These are phyloP conservation scores for Paramecium bursaria DNA, from an alignment of 73 alveolate species.

Conservation along the genomic window DNA sequence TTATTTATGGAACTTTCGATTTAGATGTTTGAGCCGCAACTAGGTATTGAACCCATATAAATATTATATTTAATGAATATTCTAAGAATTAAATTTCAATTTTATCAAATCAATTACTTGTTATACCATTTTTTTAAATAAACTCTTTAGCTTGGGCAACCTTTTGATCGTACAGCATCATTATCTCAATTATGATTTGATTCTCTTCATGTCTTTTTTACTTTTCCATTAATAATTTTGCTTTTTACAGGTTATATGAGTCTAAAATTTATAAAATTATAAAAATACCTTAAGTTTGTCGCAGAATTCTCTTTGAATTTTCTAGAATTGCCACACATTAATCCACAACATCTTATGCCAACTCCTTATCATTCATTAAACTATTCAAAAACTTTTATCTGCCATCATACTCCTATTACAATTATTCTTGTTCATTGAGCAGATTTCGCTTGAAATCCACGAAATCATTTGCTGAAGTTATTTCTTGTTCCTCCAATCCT, in stretches of 20 bases:
- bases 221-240: slow-evolving; percentile 45
- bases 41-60: no score
- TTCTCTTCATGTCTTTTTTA: slow-evolving; percentile 58
- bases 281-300: slow-evolving; percentile 21
- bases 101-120: no score
- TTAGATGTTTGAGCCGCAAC: no score
- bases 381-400: slow-evolving; percentile 51
- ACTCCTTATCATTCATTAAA: slow-evolving; percentile 38
- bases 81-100: no score
- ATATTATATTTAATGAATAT: no score
- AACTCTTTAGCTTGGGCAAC: slow-evolving; percentile 48
- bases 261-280: not conserved
- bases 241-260: slow-evolving; percentile 28
- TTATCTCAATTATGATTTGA: slow-evolving; percentile 29
- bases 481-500: slow-evolving; percentile 44
- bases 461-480: slow-evolving; percentile 58
- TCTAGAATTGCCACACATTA: slow-evolving; percentile 31
- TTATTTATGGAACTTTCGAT: no score
- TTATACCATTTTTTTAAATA: slow-evolving; percentile 37
- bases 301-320: slow-evolving; percentile 20
- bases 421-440: slow-evolving; percentile 13
- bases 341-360: slow-evolving; percentile 44
- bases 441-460: slow-evolving; percentile 20
- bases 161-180: slow-evolving; percentile 46
- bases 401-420: slow-evolving; percentile 48